Base-by-base conservation (phyloP, 1,284 basidiomycete genomes). In the Melampsora americana region DNA sequence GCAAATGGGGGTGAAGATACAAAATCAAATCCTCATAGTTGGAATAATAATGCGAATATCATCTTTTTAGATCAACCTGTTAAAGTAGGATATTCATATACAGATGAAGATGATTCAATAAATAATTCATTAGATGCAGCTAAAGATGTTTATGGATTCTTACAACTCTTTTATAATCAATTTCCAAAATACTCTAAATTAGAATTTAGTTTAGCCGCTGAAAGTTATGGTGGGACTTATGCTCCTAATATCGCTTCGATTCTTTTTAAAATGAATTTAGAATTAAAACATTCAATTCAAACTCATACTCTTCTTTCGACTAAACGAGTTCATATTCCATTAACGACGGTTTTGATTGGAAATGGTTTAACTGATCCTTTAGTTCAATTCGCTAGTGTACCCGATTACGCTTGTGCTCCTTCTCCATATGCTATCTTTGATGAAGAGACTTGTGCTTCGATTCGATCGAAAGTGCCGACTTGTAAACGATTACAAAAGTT, bases 311-410 rank as follows among this genome's bases (percentile, higher is more conserved):
- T 35, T 3, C 3, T 35, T 3, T 80, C 81, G 1, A 11, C 77
- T 83, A 5, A 83, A 82, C 79, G 86, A 85, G 77, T 64, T 26
- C 50, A 53, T 66, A 88, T 95, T 83, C 91, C 92, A 83, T 86
- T 95, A 60, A 87, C 86, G 53, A 91, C 90, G 0, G 83, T 95
- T 60, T 86, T 95, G 79, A 87, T 95, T 69, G 93, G 89, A 12
- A 93, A 92, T 80, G 92, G 91, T 16, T 83, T 89, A 50, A 93
- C 92, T 0, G 90, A 94, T 79, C 90, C 91, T 5, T 87, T 87
- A 79, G 83, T 88, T 70, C 92, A 74, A 79, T 84, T 85, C 79
- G 81, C 82, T 1, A 78, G 79, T 26, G 85, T 95, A 18, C 89
- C 91, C 0, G 92, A 94, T 79, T 95, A 89, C 81, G 88, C 88